Conservation (phyloP, 1,284 basidiomycete genomes). For the Sphaerobolus stellatus region DNA sequence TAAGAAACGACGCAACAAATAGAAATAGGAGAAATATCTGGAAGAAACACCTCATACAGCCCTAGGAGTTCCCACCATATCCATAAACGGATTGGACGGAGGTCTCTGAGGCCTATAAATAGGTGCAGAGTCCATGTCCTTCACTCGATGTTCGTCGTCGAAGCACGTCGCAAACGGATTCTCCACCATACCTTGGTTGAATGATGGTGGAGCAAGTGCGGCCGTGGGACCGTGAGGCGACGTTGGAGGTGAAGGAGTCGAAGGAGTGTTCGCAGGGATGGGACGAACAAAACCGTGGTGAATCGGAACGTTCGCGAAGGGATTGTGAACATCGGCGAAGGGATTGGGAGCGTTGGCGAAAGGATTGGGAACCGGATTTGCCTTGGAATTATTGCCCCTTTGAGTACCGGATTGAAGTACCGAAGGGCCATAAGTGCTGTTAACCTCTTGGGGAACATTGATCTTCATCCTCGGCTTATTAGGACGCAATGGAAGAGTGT, state of each 20-base stretch:
- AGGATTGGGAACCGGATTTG: background rate
- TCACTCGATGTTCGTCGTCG: conserved; percentile 8
- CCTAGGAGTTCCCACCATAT: background rate
- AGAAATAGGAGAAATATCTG: background rate
- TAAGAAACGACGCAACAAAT: background rate
- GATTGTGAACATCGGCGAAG: background rate
- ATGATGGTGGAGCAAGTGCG: background rate
- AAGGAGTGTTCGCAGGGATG: conserved; percentile 3
- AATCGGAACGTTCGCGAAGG: conserved; percentile 3
- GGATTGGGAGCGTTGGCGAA: background rate
- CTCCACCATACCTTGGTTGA: background rate
- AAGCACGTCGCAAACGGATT: conserved; percentile 13
- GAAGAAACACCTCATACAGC: background rate
- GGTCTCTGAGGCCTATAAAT: no score
- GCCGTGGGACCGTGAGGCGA: background rate
- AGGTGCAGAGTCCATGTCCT: no score
- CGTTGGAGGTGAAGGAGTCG: conserved; percentile 6
- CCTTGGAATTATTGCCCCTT: no score
- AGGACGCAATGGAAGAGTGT: conserved; percentile 1
- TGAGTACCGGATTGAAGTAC: no score
- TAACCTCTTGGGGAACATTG: conserved; percentile 1
- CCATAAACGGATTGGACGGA: conserved; percentile 8
- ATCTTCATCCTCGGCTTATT: conserved; percentile 1
- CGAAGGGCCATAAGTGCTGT: conserved; percentile 5
- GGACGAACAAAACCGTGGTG: conserved; percentile 12